phyloP scores from a whole-genome alignment of 1,284 basidiomycete species.

The Malassezia psittaci region DNA sequence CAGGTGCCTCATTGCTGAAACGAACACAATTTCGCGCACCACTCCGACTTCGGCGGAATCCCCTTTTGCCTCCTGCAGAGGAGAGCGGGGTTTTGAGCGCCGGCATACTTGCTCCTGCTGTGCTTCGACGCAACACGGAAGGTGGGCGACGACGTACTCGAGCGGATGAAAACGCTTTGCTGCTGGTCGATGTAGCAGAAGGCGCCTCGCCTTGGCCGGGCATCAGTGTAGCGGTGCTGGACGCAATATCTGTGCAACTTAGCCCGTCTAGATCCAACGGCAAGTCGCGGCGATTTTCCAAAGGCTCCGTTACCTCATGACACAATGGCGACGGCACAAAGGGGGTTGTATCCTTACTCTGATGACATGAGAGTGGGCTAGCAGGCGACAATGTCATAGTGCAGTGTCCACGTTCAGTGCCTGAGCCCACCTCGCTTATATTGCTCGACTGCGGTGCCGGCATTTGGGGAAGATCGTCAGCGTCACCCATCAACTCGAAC shows the following conservation, averaged over 20 bases:
- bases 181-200: not conserved
- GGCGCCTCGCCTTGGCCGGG: not conserved
- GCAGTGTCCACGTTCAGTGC: not conserved
- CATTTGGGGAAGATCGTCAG: conserved; percentile 17
- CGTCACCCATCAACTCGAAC: conserved; percentile 35
- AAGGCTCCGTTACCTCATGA: not conserved
- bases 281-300: not conserved
- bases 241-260: not conserved
- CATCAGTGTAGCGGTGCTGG: not conserved
- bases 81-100: conserved; percentile 27
- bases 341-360: conserved; percentile 36
- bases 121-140: not conserved
- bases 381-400: conserved; percentile 4
- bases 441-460: not conserved
- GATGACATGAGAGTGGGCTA: conserved; percentile 18
- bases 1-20: conserved; percentile 36
- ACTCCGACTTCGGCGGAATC: conserved; percentile 16
- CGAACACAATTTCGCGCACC: conserved; percentile 30
- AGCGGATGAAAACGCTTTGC: not conserved
- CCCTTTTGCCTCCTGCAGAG: conserved; percentile 31
- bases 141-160: not conserved
- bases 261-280: not conserved
- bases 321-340: conserved; percentile 36
- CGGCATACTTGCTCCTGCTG: conserved; percentile 18
- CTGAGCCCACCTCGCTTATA: conserved; percentile 9